Percentiles rank a stretch among this genome's conserved stretches.
These are phyloP conservation scores for Lasiodiplodia sp. DNA, from an alignment of 2,329 filamentous ascomycete species.

Conservation along the genomic window DNA sequence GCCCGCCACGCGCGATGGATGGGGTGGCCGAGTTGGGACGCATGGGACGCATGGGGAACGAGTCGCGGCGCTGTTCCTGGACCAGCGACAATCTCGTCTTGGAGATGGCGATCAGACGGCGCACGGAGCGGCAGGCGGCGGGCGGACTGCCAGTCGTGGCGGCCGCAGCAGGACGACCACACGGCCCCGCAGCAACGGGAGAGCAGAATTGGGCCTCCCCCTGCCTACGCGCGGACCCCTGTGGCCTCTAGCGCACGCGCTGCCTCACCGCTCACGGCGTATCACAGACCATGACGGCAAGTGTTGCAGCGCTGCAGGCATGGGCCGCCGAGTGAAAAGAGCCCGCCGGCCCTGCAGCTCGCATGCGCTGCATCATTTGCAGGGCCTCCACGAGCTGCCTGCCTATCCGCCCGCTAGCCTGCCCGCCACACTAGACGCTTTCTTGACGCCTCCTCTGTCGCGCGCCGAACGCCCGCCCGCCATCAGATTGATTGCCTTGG, in stretches of 20 bases:
- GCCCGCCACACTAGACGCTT: conserved; percentile 13
- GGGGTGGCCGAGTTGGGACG: neutral
- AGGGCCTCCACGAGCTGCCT: conserved; percentile 17
- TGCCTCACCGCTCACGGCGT: conserved; percentile 22
- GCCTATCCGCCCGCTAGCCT: conserved; percentile 12
- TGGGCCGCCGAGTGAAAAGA: conserved; percentile 6
- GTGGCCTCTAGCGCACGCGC: neutral
- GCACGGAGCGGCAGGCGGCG: neutral
- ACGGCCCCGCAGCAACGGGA: conserved; percentile 16
- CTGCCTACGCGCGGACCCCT: conserved; percentile 3
- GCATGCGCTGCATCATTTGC: conserved; percentile 4
- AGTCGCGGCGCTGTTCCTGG: conserved; percentile 19
- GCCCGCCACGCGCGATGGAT: neutral
- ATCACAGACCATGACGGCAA: conserved; percentile 3
- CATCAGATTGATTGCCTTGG: conserved; percentile 29
- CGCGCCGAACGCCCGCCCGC: conserved; percentile 17
- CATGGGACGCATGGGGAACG: conserved; percentile 16
- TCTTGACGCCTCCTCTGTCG: conserved; percentile 1
- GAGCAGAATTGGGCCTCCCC: conserved; percentile 15
- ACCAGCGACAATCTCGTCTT: conserved; percentile 15
- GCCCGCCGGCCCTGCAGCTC: conserved; percentile 18
- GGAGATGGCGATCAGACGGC: conserved; percentile 22
- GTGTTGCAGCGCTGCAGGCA: conserved; percentile 19
- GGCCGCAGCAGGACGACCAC: neutral
- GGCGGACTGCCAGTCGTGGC: neutral